Evolutionary conservation across 805 yeast genomes (phyloP), one percentile per base, ranked within the genome.

Genomic region (Hanseniaspora osmophila): DNA sequence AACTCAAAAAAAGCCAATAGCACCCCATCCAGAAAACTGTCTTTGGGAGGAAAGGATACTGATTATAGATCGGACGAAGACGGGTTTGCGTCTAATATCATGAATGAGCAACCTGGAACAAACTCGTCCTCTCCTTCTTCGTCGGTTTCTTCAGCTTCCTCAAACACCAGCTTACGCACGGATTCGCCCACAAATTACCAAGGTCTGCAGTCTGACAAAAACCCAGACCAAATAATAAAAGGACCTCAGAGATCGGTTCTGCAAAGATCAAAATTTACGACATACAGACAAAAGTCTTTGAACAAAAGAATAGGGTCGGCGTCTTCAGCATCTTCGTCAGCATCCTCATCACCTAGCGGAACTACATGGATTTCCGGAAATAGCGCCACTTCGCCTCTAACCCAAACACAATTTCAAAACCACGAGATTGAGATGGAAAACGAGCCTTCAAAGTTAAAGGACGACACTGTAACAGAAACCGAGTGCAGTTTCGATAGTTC

Each of bases 211-310:
- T 10, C 5, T 17, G 15, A 35, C 38, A 35, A 15, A 35, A 35
- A 10, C 38, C 10, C 16, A n/a, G 18, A 13, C 16, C 11, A 10
- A n/a, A 48, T 57, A 12, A 54, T 52, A 47, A 55, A 56, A 41
- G 54, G 58, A 16, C 61, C 62, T 30, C 57, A 51, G 42, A 63
- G 64, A 47, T 66, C 62, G 6, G 57, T 66, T 0, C 50, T 65
- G 39, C 70, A 64, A 52, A 66, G 78, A 56, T 66, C 73, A 48
- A 64, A 70, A 52, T 72, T 77, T 68, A 67, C 73, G 30, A 70
- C 76, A 0, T 73, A 73, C 52, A 64, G 74, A 49, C 62, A 67
- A 57, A 68, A 66, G 48, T 54, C 61, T 44, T 45, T 58, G 49
- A 50, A 46, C 15, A 46, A 46, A 11, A 46, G 37, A 32, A 10